Base-by-base conservation (phyloP, 768 basidiomycete species). In the Trichaptum fuscoviolaceum region DNA sequence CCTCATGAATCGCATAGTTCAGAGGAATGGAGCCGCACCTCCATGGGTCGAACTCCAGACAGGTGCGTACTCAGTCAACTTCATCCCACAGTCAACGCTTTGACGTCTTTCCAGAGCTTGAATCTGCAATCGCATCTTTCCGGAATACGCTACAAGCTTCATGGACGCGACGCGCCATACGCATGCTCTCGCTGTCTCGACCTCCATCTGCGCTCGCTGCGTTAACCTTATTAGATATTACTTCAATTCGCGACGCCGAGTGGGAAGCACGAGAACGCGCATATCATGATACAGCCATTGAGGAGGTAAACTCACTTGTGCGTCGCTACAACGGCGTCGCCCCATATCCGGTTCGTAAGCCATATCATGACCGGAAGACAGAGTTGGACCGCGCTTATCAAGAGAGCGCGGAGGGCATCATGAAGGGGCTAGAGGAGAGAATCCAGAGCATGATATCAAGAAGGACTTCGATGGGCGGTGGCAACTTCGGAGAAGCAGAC, bases 1-100 rank as follows among this genome's bases (percentile, higher is more conserved):
- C 70, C 78, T 95, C 62, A 87, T 95, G 88, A 95, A 94, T 70
- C 85, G 93, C 15, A 92, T 93, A 66, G 84, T 95, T 7, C 88
- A 92, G 72, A 81, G 86, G 63, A 89, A 93, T 69, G 92, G 90
- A n/a, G 90, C 89, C 7, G 84, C 86, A 3, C 93, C 93, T 34
- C 89, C 91, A 3, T 95, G 93, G 93, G 87, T 95, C 0, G 92
- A 95, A 76, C 71, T 92, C 35, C 93, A 93, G 75, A 79, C 81
- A 65, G 89, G 89, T 87, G 68, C 60, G 84, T 74, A 24, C 9
- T 15, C 25, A 30, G 30, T 64, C 36, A 61, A 20, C 35, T 24
- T 67, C 42, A 3, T 42, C 57, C 17, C 27, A n/a, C 34, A 26
- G 20, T 62, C 6, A 63, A 36, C 42, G 30, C 18, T 35, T 35